Evolutionary conservation across 2,329 filamentous ascomycete species (phyloP), one percentile per base, ranked within the genome.

Genomic region (Colletotrichum sp.): DNA sequence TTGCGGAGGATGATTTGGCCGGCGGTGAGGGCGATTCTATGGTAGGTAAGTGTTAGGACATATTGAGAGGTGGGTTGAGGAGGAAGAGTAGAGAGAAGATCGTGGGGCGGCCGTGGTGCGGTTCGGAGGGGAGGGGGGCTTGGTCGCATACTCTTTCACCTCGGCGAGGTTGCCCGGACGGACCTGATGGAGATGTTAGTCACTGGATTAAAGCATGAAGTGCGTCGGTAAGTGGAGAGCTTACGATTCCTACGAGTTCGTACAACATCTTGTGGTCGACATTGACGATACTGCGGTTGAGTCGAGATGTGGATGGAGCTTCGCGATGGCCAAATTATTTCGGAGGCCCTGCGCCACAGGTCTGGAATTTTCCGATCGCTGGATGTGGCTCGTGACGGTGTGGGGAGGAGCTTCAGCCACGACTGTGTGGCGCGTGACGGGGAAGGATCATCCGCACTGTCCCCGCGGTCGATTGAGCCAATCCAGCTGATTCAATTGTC

Each of bases 181-280:
- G 88, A 98, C 96, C 97, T 99, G 83, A 28, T 21, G 30, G 6
- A 5, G 5, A 26, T 10, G 70, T 80, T 72, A 79, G 74, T 28
- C 32, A 21, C 52, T 44, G 15, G 21, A 18, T 4, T 10, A 15
- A 6, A 39, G 28, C 3, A 12, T 24, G n/a, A 6, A 28, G 26
- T 12, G n/a, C 3, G 7, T 60, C n/a, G 18, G 16, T 9, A 66
- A 39, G 57, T 7, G 9, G n/a, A 6, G n/a, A 13, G 88, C 94
- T 82, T 88, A 98, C 97, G 87, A 98, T 94, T 85, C 95, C 97
- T 86, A 99, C 97, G 83, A 99, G 89, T 89, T 99, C 97, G 90
- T 99, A 99, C 88, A 99, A 89, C 97, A 99, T 98, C 79, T 85
- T 90, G 83, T 80, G 78, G 81, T 80, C 80, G 80, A 80, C 82